Evolutionary conservation across 257 asterid species (phyloP).

Genomic region (Ligustrum vulgare): DNA sequence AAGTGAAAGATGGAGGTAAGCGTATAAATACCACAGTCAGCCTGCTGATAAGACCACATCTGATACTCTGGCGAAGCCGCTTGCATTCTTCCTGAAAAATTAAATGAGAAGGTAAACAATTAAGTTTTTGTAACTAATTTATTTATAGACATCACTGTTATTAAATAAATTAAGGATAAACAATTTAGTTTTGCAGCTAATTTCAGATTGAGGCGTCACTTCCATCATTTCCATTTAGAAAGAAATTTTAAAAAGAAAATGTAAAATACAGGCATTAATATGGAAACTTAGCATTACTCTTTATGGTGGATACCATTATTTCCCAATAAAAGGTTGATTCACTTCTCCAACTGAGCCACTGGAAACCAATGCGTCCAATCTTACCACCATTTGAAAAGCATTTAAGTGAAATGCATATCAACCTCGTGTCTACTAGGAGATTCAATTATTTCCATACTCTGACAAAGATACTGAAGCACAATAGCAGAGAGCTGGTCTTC

Average conservation of each 20-base stretch:
- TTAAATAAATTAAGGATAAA: neutral
- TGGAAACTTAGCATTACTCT: neutral
- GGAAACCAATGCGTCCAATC: neutral
- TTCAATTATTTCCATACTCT: neutral
- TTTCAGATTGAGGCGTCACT: neutral
- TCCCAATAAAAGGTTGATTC: neutral
- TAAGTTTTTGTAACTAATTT: neutral
- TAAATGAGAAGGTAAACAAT: constrained; percentile 4
- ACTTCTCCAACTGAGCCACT: neutral
- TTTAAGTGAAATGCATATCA: neutral
- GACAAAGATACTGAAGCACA: neutral
- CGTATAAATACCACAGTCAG: constrained; percentile 78
- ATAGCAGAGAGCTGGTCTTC: neutral
- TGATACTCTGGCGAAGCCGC: constrained; percentile 97
- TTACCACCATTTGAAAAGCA: neutral
- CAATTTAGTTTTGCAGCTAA: neutral
- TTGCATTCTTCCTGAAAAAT: constrained; percentile 92
- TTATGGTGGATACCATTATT: neutral
- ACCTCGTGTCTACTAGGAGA: neutral
- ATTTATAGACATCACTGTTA: neutral
- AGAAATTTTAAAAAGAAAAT: neutral
- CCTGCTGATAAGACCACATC: constrained; percentile 84
- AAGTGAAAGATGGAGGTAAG: constrained; percentile 12
- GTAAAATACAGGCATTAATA: neutral
- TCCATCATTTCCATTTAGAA: neutral